A percentile compares a stretch with the other conserved stretches of the same genome.
These are phyloP conservation scores for Wakefieldia striispora DNA, from an alignment of 768 basidiomycete genomes.

Conservation along the genomic window DNA sequence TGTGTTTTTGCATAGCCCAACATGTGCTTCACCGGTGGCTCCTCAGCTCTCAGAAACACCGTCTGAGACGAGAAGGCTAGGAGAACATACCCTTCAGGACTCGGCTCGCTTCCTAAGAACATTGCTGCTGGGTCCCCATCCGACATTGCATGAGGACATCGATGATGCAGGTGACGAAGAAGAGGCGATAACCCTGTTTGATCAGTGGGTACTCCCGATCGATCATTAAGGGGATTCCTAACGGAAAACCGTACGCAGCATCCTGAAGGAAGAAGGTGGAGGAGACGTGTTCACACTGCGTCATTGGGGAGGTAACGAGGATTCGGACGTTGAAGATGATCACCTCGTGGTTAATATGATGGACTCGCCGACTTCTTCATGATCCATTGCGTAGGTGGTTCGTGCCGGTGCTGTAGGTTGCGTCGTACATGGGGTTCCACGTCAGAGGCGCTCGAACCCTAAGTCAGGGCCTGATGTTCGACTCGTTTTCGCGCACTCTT, in stretches of 20 bases:
- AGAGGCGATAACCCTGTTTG: slow-evolving; percentile 63
- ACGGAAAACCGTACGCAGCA: slow-evolving; percentile 38
- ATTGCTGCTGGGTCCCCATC: slow-evolving; percentile 25
- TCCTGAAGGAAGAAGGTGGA: slow-evolving; percentile 56
- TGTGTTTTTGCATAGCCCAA: slow-evolving; percentile 68
- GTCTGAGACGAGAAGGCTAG: slow-evolving; percentile 45
- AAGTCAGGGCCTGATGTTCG: slow-evolving; percentile 2
- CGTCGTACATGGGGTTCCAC: slow-evolving; percentile 3
- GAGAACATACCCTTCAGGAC: slow-evolving; percentile 35
- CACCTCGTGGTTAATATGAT: slow-evolving; percentile 20
- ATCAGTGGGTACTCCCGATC: slow-evolving; percentile 52
- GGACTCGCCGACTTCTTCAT: slow-evolving; percentile 19
- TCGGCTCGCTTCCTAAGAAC: slow-evolving; percentile 38
- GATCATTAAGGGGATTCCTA: slow-evolving; percentile 3
- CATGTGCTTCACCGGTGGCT: slow-evolving; percentile 49
- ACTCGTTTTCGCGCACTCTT: slow-evolving; percentile 2
- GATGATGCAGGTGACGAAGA: slow-evolving; percentile 41
- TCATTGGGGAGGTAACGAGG: slow-evolving; percentile 36
- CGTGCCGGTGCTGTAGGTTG: slow-evolving; percentile 8
- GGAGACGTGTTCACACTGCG: slow-evolving; percentile 53
- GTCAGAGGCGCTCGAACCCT: slow-evolving; percentile 3
- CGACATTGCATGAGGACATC: slow-evolving; percentile 27
- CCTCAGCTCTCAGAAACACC: slow-evolving; percentile 47
- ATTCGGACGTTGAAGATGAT: slow-evolving; percentile 24
- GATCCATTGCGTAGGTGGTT: slow-evolving; percentile 5